Evolutionary conservation across 2,329 filamentous ascomycete species (phyloP), one percentile per base, ranked within the genome.

Genomic region (Aspergillus latus): DNA sequence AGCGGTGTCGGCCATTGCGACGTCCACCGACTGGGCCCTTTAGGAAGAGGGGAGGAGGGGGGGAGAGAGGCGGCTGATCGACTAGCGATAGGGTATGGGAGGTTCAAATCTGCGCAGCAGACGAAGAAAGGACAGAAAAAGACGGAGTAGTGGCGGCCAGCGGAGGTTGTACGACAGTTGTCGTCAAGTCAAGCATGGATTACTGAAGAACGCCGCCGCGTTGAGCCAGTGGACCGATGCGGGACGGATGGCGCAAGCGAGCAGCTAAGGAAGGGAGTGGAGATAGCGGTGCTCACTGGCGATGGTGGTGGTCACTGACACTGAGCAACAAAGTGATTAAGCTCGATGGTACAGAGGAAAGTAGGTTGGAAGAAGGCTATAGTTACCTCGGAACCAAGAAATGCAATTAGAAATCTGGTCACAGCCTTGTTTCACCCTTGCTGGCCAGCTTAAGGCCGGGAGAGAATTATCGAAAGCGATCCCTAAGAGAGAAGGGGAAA

Each of bases 1-100:
- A 58, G 65, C 60, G 60, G 71, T 58, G 51, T 71, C 64, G 56
- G 74, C 72, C 73, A 76, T 76, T 48, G 66, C 63, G 59, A 59
- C 58, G 56, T 62, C 56, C 59, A 63, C 62, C 63, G 55, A 63
- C 51, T 55, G 50, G 51, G 58, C 61, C 59, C 54, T 56, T 57
- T 26, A 43, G 40, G 39, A 44, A 21, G 21, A 21, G 21, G 21
- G 21, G 50, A 49, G 49, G 45, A 45, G 52, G 50, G n/a, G n/a
- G 36, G 52, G 39, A n/a, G 32, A 43, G 28, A 34, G 48, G 49
- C 59, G 52, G 44, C 40, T 49, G 55, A 45, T 53, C 45, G 45
- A 49, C 43, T 39, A 40, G 46, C 45, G 40, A 53, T 32, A 32
- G 40, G 43, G 16, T 32, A 49, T 34, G 61, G 55, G 65, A 62